Conservation (phyloP, 306 rosid genomes). For the Ziziphus jujuba region DNA sequence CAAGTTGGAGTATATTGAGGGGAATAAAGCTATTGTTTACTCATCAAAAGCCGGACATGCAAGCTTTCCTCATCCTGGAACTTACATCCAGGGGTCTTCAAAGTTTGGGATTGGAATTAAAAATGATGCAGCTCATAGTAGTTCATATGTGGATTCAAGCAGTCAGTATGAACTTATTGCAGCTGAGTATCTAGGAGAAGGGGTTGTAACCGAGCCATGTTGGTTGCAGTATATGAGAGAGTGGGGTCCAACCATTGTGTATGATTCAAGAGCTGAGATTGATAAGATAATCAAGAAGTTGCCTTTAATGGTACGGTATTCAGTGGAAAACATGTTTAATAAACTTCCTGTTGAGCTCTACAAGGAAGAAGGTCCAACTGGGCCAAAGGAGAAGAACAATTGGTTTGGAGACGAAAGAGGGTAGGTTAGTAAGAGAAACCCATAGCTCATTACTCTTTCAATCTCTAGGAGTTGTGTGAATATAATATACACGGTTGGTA, state of each 20-base stretch:
- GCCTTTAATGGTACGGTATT: constrained; percentile 31
- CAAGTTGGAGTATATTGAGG: constrained; percentile 47
- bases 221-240: constrained; percentile 61
- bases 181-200: constrained; percentile 49
- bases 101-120: constrained; percentile 52
- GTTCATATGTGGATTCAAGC: constrained; percentile 47
- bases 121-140: constrained; percentile 45
- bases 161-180: constrained; percentile 43
- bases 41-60: constrained; percentile 56
- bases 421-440: constrained; percentile 7
- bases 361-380: constrained; percentile 66
- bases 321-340: constrained; percentile 28
- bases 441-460: neutral
- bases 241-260: constrained; percentile 60
- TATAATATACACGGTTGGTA: neutral
- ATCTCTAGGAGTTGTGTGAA: neutral
- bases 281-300: constrained; percentile 37
- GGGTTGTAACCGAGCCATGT: constrained; percentile 38
- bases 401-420: constrained; percentile 62
- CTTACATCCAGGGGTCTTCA: constrained; percentile 52
- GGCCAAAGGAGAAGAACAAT: constrained; percentile 64
- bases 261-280: constrained; percentile 44
- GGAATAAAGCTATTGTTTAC: constrained; percentile 51
- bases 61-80: constrained; percentile 52
- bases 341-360: constrained; percentile 52